A percentile compares a stretch with the other conserved stretches of the same genome.
phyloP scores from a whole-genome alignment of 768 basidiomycete genomes.

The Boletus coccyginus region DNA sequence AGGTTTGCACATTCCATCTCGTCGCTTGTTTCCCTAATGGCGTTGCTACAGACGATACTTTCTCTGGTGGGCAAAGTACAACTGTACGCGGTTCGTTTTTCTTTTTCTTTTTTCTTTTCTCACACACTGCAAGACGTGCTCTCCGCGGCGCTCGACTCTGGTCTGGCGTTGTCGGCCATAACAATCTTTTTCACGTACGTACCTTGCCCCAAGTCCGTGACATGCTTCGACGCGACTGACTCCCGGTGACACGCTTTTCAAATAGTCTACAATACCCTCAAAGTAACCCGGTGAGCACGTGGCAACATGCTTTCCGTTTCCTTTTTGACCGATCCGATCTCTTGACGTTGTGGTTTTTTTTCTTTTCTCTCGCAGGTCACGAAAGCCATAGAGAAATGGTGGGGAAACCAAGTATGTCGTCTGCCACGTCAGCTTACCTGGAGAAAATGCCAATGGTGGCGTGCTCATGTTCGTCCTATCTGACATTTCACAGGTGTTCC shows the following conservation, averaged over 20 bases:
- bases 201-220: neutral
- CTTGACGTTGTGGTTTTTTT: neutral
- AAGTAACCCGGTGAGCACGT: constrained; percentile 19
- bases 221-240: neutral
- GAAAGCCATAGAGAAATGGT: constrained; percentile 22
- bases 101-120: neutral
- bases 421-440: too few species aligned
- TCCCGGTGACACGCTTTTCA: too few species aligned
- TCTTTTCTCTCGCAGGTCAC: constrained; percentile 15
- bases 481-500: constrained; percentile 18
- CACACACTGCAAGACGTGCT: constrained; percentile 50
- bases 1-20: constrained; percentile 24
- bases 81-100: constrained; percentile 44
- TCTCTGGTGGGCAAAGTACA: constrained; percentile 76
- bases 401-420: constrained; percentile 26
- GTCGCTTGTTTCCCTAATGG: neutral
- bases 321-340: neutral
- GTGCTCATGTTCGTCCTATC: neutral
- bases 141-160: constrained; percentile 73
- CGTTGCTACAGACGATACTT: constrained; percentile 44
- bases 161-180: constrained; percentile 63
- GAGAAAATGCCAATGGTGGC: neutral
- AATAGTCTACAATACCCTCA: constrained; percentile 29
- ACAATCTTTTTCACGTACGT: constrained; percentile 68
- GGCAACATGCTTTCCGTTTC: too few species aligned